Evolutionary conservation across 1,139 yeast genomes (phyloP).

Genomic region (Taphrina flavorubra): DNA sequence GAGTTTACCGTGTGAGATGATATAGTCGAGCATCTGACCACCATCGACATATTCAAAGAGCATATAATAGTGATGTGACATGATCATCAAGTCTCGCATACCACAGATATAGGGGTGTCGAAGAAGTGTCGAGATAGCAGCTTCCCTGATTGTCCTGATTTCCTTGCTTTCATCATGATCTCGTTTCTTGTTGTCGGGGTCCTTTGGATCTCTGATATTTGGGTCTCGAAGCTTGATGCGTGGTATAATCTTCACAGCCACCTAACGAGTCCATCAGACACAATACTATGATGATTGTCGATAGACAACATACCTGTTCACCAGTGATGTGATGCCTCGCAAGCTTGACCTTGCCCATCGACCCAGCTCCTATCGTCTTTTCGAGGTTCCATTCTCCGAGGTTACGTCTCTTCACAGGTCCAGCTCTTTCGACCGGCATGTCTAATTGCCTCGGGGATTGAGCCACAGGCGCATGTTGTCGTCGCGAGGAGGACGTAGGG

Average conservation of each 20-base stretch:
- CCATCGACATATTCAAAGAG: constrained; percentile 96
- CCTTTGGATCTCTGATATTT: constrained; percentile 50
- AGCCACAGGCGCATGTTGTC: constrained; percentile 9
- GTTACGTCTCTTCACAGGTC: constrained; percentile 38
- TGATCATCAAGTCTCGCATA: constrained; percentile 89
- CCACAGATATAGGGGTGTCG: constrained; percentile 94
- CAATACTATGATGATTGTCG: background rate
- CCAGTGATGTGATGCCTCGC: constrained; percentile 83
- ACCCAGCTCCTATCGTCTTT: constrained; percentile 96
- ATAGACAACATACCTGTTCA: constrained; percentile 59
- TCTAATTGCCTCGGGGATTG: constrained; percentile 12
- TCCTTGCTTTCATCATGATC: constrained; percentile 85
- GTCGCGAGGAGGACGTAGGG: background rate
- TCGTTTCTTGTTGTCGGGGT: constrained; percentile 65
- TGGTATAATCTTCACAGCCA: constrained; percentile 56
- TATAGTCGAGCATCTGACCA: constrained; percentile 96
- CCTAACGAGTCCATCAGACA: constrained; percentile 50
- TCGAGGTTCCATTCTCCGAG: constrained; percentile 96
- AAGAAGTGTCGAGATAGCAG: constrained; percentile 85
- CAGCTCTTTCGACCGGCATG: constrained; percentile 17
- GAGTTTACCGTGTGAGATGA: constrained; percentile 92
- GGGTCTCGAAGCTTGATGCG: constrained; percentile 42
- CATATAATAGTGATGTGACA: constrained; percentile 98
- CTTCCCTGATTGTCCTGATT: constrained; percentile 90
- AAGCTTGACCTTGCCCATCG: constrained; percentile 97